A percentile compares a stretch with the other conserved stretches of the same genome.
Evolutionary conservation across 2,329 filamentous ascomycete species (phyloP).

Genomic region (Aspergillus sp.): DNA sequence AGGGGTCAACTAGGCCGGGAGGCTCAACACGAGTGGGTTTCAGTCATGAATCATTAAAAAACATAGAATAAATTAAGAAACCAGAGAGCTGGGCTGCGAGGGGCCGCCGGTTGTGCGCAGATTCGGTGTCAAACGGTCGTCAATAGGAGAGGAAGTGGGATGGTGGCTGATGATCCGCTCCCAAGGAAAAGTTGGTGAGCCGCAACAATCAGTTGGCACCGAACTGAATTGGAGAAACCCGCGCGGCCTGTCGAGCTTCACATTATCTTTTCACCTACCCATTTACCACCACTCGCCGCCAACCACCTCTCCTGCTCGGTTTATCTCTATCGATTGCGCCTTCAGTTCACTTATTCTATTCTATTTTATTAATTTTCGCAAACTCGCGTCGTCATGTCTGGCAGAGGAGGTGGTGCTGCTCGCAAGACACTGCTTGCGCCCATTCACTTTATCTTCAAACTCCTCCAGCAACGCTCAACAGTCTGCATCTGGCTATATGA

Average conservation of each 20-base stretch:
- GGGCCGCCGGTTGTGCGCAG: neutral
- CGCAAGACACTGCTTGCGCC: slow-evolving; percentile 71
- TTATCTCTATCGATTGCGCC: neutral
- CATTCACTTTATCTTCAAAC: slow-evolving; percentile 92
- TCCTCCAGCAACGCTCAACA: slow-evolving; percentile 77
- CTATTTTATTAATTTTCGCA: slow-evolving; percentile 1
- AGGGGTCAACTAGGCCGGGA: slow-evolving; percentile 26
- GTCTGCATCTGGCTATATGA: slow-evolving; percentile 97
- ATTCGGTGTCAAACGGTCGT: slow-evolving; percentile 9
- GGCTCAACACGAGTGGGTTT: slow-evolving; percentile 24
- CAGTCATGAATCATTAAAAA: slow-evolving; percentile 27
- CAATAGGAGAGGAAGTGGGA: slow-evolving; percentile 24
- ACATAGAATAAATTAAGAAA: slow-evolving; percentile 11
- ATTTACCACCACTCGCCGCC: slow-evolving; percentile 5
- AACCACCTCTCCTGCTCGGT: neutral
- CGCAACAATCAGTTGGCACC: slow-evolving; percentile 20
- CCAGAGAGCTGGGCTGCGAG: slow-evolving; percentile 4
- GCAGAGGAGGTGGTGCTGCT: slow-evolving; percentile 56
- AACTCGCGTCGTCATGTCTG: slow-evolving; percentile 46
- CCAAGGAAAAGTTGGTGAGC: slow-evolving; percentile 32
- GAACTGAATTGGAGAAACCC: slow-evolving; percentile 11
- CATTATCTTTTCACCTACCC: slow-evolving; percentile 14
- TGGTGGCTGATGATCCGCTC: slow-evolving; percentile 25
- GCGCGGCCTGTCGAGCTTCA: slow-evolving; percentile 10
- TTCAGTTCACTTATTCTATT: neutral